phyloP scores from a whole-genome alignment of 169 alveolate genomes.

The Plasmodium vinckei region DNA sequence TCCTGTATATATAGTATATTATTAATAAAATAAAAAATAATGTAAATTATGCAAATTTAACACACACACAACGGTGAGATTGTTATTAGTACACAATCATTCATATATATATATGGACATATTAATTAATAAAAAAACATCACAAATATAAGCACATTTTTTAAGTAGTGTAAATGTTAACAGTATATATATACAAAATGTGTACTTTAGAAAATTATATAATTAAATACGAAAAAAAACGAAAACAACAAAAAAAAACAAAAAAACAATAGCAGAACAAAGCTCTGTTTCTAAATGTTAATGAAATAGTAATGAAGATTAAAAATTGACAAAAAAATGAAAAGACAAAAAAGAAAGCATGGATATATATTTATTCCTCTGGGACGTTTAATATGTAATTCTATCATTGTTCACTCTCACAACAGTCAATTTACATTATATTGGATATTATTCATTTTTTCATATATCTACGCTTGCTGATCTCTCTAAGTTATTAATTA shows the following conservation, averaged over 20 bases:
- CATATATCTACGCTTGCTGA: no score
- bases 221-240: neutral
- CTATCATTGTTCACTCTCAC: neutral
- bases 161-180: no score
- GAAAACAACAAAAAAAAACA: constrained; percentile 16
- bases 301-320: constrained; percentile 9
- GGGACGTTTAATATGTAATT: neutral
- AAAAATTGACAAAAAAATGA: constrained; percentile 7
- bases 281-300: constrained; percentile 1
- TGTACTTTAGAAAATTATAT: neutral
- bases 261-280: neutral
- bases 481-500: no score
- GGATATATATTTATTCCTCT: neutral
- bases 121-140: no score
- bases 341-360: constrained; percentile 1
- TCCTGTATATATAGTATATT: no score
- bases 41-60: neutral
- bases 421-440: neutral
- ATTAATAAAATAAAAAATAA: no score
- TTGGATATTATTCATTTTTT: no score
- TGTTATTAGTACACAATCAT: no score
- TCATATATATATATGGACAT: no score
- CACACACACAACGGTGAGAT: neutral
- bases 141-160: no score
- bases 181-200: no score